These are phyloP conservation scores for Vaccinium vitisidaea DNA, from an alignment of 148 eudicot species.

Conservation along the genomic window DNA sequence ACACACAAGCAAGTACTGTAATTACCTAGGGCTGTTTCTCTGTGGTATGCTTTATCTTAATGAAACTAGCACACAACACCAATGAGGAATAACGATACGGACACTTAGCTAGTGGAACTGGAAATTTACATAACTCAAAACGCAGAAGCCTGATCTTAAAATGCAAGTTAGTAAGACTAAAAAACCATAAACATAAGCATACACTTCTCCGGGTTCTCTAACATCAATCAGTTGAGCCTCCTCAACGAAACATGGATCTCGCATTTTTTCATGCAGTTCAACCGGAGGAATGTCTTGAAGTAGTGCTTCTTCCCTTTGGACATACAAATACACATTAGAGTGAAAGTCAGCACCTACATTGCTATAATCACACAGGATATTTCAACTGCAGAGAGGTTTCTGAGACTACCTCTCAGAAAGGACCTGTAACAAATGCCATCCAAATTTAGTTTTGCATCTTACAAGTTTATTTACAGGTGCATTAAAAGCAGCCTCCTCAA, in stretches of 20 bases:
- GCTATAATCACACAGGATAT: not conserved
- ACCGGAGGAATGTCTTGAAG: conserved; percentile 72
- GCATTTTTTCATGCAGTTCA: conserved; percentile 67
- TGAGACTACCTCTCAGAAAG: conserved; percentile 76
- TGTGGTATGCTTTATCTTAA: not conserved
- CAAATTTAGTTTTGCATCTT: conserved; percentile 84
- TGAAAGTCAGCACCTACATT: conserved; percentile 15
- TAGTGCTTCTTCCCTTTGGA: conserved; percentile 56
- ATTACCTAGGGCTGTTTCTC: not conserved
- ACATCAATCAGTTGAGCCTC: conserved; percentile 91
- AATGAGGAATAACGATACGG: not conserved
- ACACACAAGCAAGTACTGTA: not conserved
- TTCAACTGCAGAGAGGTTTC: not conserved
- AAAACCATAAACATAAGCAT: conserved; percentile 26
- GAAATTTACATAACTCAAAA: not conserved
- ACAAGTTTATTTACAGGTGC: conserved; percentile 72
- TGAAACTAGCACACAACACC: not conserved
- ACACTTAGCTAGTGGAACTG: not conserved
- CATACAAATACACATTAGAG: conserved; percentile 15
- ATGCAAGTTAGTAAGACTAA: conserved; percentile 9
- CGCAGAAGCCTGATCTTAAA: not conserved
- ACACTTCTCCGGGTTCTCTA: conserved; percentile 97
- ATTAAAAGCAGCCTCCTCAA: conserved; percentile 93
- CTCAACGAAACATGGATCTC: conserved; percentile 63
- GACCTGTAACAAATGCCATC: conserved; percentile 96